phyloP scores from a whole-genome alignment of 176 grass and related monocot genomes.

The Urochloa ruziziensis region DNA sequence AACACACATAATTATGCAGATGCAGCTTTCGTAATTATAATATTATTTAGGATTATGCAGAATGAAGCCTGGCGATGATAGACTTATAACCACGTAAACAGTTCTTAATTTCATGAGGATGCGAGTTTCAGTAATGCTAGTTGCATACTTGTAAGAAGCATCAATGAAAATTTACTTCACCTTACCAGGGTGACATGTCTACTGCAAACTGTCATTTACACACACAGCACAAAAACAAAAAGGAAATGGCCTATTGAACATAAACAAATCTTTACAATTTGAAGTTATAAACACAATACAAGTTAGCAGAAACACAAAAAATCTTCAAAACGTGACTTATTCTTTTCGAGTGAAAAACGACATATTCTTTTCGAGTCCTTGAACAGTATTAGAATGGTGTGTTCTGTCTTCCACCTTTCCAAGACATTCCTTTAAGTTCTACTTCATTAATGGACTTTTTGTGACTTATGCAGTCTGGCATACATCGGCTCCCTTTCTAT shows the following conservation, averaged over 20 bases:
- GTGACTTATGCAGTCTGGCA: not conserved
- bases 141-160: not conserved
- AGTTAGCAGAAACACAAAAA: not conserved
- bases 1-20: not conserved
- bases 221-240: too few relatives aligned
- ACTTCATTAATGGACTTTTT: not conserved
- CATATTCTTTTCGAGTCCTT: not conserved
- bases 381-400: not conserved
- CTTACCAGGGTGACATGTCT: not conserved
- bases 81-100: not conserved
- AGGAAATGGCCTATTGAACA: too few relatives aligned
- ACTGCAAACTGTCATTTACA: too few relatives aligned
- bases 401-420: not conserved
- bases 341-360: not conserved
- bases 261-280: not conserved
- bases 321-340: not conserved
- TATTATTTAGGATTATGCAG: not conserved
- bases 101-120: not conserved
- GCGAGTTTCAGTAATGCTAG: not conserved
- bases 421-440: not conserved
- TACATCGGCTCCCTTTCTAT: constrained; percentile 5
- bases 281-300: not conserved
- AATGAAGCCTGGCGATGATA: not conserved
- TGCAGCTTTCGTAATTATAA: not conserved
- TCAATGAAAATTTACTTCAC: not conserved